A percentile compares a stretch with the other conserved stretches of the same genome.
These are phyloP conservation scores for Bertia moriformis DNA, from an alignment of 2,329 filamentous ascomycete genomes.

Conservation along the genomic window DNA sequence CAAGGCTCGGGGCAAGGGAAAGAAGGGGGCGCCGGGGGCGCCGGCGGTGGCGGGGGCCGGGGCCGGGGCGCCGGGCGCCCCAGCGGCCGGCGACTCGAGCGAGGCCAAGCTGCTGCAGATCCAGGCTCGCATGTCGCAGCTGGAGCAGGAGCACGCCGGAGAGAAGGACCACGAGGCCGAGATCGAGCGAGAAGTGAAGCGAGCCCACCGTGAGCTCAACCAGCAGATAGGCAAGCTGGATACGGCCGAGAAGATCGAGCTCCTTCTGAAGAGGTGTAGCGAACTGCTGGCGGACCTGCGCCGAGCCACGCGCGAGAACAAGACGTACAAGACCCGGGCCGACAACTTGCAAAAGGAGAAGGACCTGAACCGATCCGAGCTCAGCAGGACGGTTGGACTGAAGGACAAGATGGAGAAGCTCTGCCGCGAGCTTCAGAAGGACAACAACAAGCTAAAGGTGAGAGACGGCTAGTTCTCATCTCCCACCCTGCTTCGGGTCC, in stretches of 20 bases:
- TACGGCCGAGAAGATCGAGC: slow-evolving; percentile 79
- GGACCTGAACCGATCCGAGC: slow-evolving; percentile 72
- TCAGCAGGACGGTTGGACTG: slow-evolving; percentile 76
- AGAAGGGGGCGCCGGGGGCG: slow-evolving; percentile 2
- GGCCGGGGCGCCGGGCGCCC: too few relatives aligned
- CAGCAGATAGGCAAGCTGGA: slow-evolving; percentile 84
- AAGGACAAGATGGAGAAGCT: slow-evolving; percentile 96
- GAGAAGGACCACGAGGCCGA: slow-evolving; percentile 93
- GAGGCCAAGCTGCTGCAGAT: slow-evolving; percentile 88
- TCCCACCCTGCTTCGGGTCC: background rate
- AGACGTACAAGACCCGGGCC: slow-evolving; percentile 88
- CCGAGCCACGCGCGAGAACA: slow-evolving; percentile 79
- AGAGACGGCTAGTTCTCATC: slow-evolving; percentile 8
- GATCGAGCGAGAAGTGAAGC: slow-evolving; percentile 89
- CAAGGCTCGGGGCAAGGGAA: slow-evolving; percentile 3
- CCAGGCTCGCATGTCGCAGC: slow-evolving; percentile 82
- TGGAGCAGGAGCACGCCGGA: slow-evolving; percentile 82
- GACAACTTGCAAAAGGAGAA: slow-evolving; percentile 95
- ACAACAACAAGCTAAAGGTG: slow-evolving; percentile 97
- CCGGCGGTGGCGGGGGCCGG: background rate
- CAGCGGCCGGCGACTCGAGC: slow-evolving; percentile 68
- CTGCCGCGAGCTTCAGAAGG: slow-evolving; percentile 81
- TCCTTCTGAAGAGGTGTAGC: slow-evolving; percentile 77
- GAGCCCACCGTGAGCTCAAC: slow-evolving; percentile 79
- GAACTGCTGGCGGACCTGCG: slow-evolving; percentile 91